A percentile compares a stretch with the other conserved stretches of the same genome.
Conservation (phyloP, 1,284 basidiomycete species). For the Cutaneotrichosporon arboriforme region DNA sequence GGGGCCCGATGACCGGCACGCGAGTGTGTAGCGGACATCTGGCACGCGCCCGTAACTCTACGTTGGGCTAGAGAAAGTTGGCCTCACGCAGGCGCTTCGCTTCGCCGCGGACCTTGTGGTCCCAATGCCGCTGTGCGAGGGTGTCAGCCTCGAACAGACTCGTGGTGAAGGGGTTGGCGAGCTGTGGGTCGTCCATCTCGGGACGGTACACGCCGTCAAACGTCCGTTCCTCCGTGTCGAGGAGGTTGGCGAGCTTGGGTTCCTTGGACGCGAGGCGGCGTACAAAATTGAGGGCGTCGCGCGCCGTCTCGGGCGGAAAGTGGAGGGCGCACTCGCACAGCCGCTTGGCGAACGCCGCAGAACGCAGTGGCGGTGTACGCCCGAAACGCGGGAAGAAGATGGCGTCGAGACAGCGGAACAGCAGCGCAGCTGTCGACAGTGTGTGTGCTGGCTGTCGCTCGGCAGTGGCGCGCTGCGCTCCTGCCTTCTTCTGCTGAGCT, state of each 20-base stretch:
- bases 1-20: background rate
- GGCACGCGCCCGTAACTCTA: no score
- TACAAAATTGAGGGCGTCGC: slow-evolving; percentile 69
- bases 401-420: slow-evolving; percentile 77
- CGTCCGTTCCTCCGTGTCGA: slow-evolving; percentile 78
- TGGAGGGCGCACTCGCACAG: slow-evolving; percentile 71
- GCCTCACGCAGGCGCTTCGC: slow-evolving; percentile 42
- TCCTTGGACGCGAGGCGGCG: slow-evolving; percentile 67
- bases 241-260: slow-evolving; percentile 70
- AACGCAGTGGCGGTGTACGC: slow-evolving; percentile 64
- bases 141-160: slow-evolving; percentile 47
- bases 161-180: slow-evolving; percentile 51
- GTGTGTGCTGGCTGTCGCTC: slow-evolving; percentile 27
- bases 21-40: no score
- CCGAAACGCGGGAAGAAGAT: slow-evolving; percentile 66
- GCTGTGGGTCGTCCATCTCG: slow-evolving; percentile 78
- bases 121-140: slow-evolving; percentile 44
- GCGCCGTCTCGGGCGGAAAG: slow-evolving; percentile 64
- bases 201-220: slow-evolving; percentile 74
- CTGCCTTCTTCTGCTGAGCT: slow-evolving; percentile 11
- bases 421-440: slow-evolving; percentile 55
- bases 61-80: slow-evolving; percentile 17
- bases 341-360: slow-evolving; percentile 87
- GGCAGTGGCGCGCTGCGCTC: slow-evolving; percentile 4
- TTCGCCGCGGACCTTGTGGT: slow-evolving; percentile 41